phyloP scores from a whole-genome alignment of 2,329 filamentous ascomycete genomes.

The Bertia moriformis region DNA sequence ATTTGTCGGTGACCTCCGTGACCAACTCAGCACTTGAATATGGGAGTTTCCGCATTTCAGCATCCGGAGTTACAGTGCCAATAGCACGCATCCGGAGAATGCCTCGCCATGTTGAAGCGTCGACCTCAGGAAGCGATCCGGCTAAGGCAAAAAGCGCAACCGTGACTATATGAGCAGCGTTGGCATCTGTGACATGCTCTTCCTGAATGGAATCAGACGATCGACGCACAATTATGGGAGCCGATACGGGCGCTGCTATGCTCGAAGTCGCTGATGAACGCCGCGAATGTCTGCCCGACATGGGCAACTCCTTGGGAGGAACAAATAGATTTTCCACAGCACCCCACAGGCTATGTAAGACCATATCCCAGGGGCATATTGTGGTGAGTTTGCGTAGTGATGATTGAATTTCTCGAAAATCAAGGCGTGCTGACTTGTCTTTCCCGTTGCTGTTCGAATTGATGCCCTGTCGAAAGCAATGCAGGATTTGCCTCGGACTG shows the following conservation, averaged over 20 bases:
- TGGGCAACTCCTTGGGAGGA: constrained; percentile 18
- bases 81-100: constrained; percentile 5
- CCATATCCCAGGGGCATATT: constrained; percentile 21
- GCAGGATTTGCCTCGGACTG: constrained; percentile 19
- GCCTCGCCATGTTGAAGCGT: constrained; percentile 17
- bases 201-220: constrained; percentile 6
- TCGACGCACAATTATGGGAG: not conserved
- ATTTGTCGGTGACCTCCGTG: constrained; percentile 19
- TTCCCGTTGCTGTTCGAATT: not conserved
- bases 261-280: constrained; percentile 14
- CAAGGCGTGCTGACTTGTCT: not conserved
- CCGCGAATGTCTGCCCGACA: constrained; percentile 8
- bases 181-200: constrained; percentile 17
- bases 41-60: not conserved
- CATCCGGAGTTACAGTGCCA: not conserved
- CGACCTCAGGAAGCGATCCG: constrained; percentile 18
- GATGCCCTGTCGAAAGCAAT: constrained; percentile 16
- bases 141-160: constrained; percentile 19
- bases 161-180: constrained; percentile 20
- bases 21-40: not conserved
- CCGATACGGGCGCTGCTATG: constrained; percentile 5
- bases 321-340: constrained; percentile 21
- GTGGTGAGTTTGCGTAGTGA: constrained; percentile 17
- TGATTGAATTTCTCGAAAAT: not conserved
- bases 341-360: constrained; percentile 23